Evolutionary conservation across 2,329 filamentous ascomycete genomes (phyloP), one percentile per base, ranked within the genome.

Genomic region (Seiridium unicorne): DNA sequence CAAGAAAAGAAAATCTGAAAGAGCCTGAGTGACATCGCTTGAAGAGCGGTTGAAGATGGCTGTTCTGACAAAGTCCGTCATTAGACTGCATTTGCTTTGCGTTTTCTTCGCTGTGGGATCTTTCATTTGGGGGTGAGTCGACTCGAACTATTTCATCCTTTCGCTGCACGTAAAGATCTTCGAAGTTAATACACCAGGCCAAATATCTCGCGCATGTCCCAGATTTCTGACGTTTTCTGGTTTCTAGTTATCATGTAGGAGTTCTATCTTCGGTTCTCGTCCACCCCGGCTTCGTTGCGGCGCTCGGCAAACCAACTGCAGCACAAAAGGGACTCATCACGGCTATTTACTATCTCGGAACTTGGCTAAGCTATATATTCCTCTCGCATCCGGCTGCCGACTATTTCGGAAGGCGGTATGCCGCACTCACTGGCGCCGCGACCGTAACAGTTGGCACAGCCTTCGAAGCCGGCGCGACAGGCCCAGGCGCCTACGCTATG

Each of bases 271-370:
- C 82, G 1, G 75, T 87, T 44, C 81, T 85, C 57, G 81, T 84
- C 4, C 80, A 85, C 65, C 79, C 79, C 0, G 84, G 84, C 18
- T 87, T 84, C 72, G 72, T 73, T n/a, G 69, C 74, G 18, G 73
- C 79, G 5, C 75, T 85, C 9, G 70, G 77, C 55, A 66, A 78
- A 34, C 81, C 78, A 5, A 74, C 72, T 1, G 76, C 82, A 2
- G 70, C 76, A 5, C 74, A 75, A 54, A 83, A 75, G 55, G 84
- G 84, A 6, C 69, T 82, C 44, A 79, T 87, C 65, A 85, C 83
- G 1, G 81, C 78, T 46, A 79, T 84, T 40, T 86, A 86, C 73
- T 86, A 86, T 64, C 68, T 83, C 13, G 84, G 84, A 49, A 85
- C 84, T 4, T 82, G 82, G 74, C 58, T 77, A 13, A 82, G 81